Evolutionary conservation across 495 filamentous ascomycete genomes (phyloP).

Genomic region (Penicillium chermesinum): DNA sequence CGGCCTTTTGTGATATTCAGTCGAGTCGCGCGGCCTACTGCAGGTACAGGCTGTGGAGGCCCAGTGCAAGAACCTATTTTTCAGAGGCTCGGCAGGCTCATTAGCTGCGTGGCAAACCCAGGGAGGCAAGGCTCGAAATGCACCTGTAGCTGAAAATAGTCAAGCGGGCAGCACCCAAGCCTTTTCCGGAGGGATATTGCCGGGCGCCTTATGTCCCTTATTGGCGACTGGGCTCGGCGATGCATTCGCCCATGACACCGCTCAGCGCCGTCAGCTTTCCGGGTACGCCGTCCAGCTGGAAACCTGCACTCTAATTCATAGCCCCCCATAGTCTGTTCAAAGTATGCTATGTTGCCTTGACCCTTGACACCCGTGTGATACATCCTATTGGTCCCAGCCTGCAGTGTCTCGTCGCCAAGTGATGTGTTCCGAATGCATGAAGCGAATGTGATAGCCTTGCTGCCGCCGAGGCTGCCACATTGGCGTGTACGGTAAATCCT

Average conservation of each 20-base stretch:
- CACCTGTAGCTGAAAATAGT: neutral
- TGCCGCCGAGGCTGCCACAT: neutral
- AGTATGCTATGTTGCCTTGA: no score
- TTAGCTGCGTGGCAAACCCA: conserved; percentile 7
- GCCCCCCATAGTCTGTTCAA: no score
- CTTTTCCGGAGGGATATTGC: conserved; percentile 8
- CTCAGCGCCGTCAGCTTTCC: neutral
- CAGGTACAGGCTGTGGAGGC: conserved; percentile 38
- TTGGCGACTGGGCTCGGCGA: conserved; percentile 1
- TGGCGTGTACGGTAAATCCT: conserved; percentile 21
- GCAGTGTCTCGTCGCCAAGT: conserved; percentile 25
- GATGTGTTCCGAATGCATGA: conserved; percentile 25
- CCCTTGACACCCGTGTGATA: no score
- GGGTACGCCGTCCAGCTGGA: neutral
- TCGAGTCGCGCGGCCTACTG: conserved; percentile 35
- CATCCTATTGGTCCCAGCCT: conserved; percentile 17
- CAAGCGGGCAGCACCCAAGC: neutral
- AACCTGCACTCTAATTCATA: no score
- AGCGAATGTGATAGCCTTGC: conserved; percentile 19
- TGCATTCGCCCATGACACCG: conserved; percentile 5
- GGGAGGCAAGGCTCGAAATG: conserved; percentile 6
- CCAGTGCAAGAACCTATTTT: conserved; percentile 17
- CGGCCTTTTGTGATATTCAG: conserved; percentile 14
- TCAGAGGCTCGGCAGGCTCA: conserved; percentile 4
- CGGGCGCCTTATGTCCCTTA: conserved; percentile 4